These are phyloP conservation scores for Corchorus olitorius DNA, from an alignment of 345 rosid species.

Conservation along the genomic window DNA sequence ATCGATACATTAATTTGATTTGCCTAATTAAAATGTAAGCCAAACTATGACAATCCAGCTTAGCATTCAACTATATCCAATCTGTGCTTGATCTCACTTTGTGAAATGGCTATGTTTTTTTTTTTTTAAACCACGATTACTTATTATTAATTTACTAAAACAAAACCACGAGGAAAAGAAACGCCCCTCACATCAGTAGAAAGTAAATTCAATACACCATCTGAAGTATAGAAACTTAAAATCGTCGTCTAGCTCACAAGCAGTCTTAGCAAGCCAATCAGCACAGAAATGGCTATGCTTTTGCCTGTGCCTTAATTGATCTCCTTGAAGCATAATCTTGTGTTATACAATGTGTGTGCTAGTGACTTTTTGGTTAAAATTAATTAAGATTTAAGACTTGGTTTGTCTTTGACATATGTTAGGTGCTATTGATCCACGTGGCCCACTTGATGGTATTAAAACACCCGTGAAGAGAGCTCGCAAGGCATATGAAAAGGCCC, in stretches of 20 bases:
- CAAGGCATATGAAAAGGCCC: conserved; percentile 48
- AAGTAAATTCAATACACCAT: no score
- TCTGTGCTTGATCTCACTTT: not conserved
- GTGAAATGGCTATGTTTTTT: not conserved
- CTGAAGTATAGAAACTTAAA: no score
- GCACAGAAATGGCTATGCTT: not conserved
- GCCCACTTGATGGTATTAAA: conserved; percentile 70
- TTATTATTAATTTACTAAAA: no score
- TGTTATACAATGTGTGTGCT: not conserved
- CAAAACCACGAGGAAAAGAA: no score
- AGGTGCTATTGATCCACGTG: conserved; percentile 84
- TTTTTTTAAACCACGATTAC: no score
- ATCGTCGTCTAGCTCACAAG: no score
- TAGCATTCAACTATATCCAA: not conserved
- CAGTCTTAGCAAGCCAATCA: no score
- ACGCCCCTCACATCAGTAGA: no score
- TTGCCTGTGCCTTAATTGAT: no score
- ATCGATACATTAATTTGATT: conserved; percentile 12
- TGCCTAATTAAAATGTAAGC: not conserved
- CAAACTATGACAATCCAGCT: not conserved
- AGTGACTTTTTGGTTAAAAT: not conserved
- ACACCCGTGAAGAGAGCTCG: conserved; percentile 44
- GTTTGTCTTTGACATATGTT: not conserved
- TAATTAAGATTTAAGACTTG: not conserved
- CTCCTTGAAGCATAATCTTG: not conserved